Evolutionary conservation across 2,329 filamentous ascomycete genomes (phyloP).

Genomic region (Penicillium capsulatum): DNA sequence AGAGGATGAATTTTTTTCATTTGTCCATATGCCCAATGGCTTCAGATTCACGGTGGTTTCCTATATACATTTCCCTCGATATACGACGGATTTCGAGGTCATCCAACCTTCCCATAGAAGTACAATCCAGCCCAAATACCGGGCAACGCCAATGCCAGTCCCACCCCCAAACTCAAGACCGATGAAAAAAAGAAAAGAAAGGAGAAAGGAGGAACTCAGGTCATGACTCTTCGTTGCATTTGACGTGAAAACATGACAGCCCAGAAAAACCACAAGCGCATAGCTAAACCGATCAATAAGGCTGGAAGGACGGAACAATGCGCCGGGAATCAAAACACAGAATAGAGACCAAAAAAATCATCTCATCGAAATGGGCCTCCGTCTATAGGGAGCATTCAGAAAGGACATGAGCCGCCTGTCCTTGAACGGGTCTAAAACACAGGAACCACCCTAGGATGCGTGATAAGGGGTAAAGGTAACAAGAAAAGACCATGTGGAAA

Average conservation of each 20-base stretch:
- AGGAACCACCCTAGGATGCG: conserved; percentile 15
- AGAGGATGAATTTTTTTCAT: too few species aligned
- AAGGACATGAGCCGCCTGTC: conserved; percentile 9
- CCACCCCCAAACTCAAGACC: too few species aligned
- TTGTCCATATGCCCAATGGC: too few species aligned
- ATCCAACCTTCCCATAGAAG: too few species aligned
- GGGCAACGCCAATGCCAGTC: too few species aligned
- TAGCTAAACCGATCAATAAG: conserved; percentile 24
- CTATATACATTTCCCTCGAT: too few species aligned
- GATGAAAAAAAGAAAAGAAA: background rate
- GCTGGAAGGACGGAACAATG: conserved; percentile 16
- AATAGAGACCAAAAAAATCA: conserved; percentile 5
- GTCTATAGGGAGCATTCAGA: conserved; percentile 18
- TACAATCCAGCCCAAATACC: too few species aligned
- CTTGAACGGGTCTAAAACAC: conserved; percentile 18
- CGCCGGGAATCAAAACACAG: conserved; percentile 12
- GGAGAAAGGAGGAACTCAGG: conserved; percentile 16
- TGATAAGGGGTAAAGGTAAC: conserved; percentile 1
- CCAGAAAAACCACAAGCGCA: conserved; percentile 17
- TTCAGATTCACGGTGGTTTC: too few species aligned
- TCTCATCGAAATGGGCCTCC: conserved; percentile 14
- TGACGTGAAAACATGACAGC: conserved; percentile 32
- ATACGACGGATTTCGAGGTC: too few species aligned
- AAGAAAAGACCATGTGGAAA: conserved; percentile 2
- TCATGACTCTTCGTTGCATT: conserved; percentile 40